Percentiles rank a stretch among this genome's conserved stretches.
phyloP scores from a whole-genome alignment of 345 rosid genomes.

The Heritiera littoralis region DNA sequence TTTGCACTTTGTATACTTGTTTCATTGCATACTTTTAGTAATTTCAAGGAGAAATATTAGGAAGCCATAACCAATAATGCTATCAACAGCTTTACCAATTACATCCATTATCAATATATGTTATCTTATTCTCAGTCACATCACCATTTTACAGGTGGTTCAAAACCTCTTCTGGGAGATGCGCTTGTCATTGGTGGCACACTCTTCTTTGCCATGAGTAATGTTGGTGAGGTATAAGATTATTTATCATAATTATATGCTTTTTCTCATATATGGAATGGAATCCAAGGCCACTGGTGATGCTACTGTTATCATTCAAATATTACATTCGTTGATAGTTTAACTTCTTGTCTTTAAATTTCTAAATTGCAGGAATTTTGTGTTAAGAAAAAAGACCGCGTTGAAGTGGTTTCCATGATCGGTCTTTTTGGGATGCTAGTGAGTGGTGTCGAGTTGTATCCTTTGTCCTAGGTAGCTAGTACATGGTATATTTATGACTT shows the following conservation, averaged over 20 bases:
- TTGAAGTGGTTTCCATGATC: slow-evolving; percentile 57
- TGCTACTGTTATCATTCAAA: neutral
- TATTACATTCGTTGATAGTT: neutral
- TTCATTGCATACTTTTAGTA: neutral
- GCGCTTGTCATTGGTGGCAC: slow-evolving; percentile 49
- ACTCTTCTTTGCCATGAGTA: slow-evolving; percentile 52
- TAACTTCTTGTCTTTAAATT: neutral
- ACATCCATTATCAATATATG: neutral
- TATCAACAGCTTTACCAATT: neutral
- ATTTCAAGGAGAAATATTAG: neutral
- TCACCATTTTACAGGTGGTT: slow-evolving; percentile 39
- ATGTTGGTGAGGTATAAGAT: slow-evolving; percentile 54
- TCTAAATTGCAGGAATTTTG: slow-evolving; percentile 52
- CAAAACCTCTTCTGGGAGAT: slow-evolving; percentile 51
- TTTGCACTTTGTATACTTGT: neutral
- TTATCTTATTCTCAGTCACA: neutral
- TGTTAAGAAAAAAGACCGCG: slow-evolving; percentile 50
- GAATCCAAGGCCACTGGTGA: neutral
- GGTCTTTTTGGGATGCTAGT: slow-evolving; percentile 50
- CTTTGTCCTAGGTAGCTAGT: slow-evolving; percentile 12
- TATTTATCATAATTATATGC: neutral
- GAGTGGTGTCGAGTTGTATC: slow-evolving; percentile 52
- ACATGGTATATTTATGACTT: neutral
- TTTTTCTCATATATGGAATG: neutral
- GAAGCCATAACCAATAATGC: neutral